Evolutionary conservation across 2,329 filamentous ascomycete genomes (phyloP), one percentile per base, ranked within the genome.

Genomic region (Alternaria brassicicola): DNA sequence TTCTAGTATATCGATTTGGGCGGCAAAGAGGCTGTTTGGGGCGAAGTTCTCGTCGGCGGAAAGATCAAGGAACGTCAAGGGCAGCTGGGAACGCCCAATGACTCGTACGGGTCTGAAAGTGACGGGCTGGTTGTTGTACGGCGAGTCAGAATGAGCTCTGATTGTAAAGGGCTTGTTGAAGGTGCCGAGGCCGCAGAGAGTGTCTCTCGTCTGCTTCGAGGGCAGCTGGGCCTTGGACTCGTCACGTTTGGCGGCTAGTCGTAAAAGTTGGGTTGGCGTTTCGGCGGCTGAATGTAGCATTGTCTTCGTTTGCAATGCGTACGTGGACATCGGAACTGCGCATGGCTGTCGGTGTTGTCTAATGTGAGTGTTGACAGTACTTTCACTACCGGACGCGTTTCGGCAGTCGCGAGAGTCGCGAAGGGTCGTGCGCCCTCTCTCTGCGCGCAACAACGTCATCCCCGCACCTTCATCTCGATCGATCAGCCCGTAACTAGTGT

Each of bases 41-140:
- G 68, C 55, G 17, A 72, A 67, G 8, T 59, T 47, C 10, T 69
- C 61, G 41, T 70, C 63, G 2, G 63, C n/a, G 13, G 65, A 56
- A 9, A 70, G 67, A 53, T 78, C 75, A 65, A 79, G 73, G 55
- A 76, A 76, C 13, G 71, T 75, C 31, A 79, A 70, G 19, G 76
- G 75, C 17, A 79, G 62, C 54, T 77, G 74, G 12, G 73, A 69
- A 6, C 77, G 74, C 28, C 63, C 63, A 52, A 78, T 72, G 28
- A 78, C 56, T 25, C 69, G 71, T 52, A 78, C 53, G 12, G 76
- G 76, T 51, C 64, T 72, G 59, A 79, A 74, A 2, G 63, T 71
- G 21, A 58, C 46, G 23, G 76, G 64, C 42, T 66, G 23, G 1
- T 33, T 73, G 7, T 71, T 64, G 57, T 71, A 68, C 9, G 67